Conservation (phyloP, 495 filamentous ascomycete genomes). For the Xanthoparmelia taractica region DNA sequence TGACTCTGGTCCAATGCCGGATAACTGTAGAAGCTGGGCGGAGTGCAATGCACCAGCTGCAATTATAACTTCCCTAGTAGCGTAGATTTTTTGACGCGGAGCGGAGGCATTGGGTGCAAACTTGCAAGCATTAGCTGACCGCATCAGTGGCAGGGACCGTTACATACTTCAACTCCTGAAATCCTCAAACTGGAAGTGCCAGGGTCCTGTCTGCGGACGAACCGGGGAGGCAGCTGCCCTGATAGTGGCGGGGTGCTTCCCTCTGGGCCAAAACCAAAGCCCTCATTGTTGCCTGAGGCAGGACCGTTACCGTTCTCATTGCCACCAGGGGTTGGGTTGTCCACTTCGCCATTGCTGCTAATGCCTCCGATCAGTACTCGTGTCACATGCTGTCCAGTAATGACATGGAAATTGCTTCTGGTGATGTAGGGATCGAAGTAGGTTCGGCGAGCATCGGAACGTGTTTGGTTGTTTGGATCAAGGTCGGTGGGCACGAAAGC, state of each 20-base stretch:
- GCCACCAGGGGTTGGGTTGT: slow-evolving; percentile 21
- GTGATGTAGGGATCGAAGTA: slow-evolving; percentile 39
- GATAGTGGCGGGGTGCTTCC: slow-evolving; percentile 24
- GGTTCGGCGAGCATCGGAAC: slow-evolving; percentile 35
- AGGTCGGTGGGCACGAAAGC: slow-evolving; percentile 42
- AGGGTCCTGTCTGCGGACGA: slow-evolving; percentile 21
- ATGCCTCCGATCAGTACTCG: slow-evolving; percentile 34
- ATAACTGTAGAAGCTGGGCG: slow-evolving; percentile 49
- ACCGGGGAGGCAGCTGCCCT: slow-evolving; percentile 5
- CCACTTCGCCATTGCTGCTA: slow-evolving; percentile 16
- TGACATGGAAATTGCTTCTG: slow-evolving; percentile 37
- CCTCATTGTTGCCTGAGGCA: slow-evolving; percentile 20
- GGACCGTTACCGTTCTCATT: slow-evolving; percentile 25
- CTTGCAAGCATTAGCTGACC: slow-evolving; percentile 10
- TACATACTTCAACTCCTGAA: slow-evolving; percentile 25
- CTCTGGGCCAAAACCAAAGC: slow-evolving; percentile 28
- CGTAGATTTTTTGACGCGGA: slow-evolving; percentile 31
- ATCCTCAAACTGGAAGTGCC: slow-evolving; percentile 18
- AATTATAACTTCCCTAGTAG: slow-evolving; percentile 51
- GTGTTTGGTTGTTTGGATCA: slow-evolving; percentile 33
- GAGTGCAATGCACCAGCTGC: slow-evolving; percentile 51
- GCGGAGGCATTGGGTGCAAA: slow-evolving; percentile 26
- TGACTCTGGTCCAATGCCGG: slow-evolving; percentile 44
- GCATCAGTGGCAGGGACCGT: background rate
- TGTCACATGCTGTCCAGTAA: slow-evolving; percentile 40